Base-by-base conservation (phyloP, 371 early-diverging fungal species). In the Rhizopus arrhizus region DNA sequence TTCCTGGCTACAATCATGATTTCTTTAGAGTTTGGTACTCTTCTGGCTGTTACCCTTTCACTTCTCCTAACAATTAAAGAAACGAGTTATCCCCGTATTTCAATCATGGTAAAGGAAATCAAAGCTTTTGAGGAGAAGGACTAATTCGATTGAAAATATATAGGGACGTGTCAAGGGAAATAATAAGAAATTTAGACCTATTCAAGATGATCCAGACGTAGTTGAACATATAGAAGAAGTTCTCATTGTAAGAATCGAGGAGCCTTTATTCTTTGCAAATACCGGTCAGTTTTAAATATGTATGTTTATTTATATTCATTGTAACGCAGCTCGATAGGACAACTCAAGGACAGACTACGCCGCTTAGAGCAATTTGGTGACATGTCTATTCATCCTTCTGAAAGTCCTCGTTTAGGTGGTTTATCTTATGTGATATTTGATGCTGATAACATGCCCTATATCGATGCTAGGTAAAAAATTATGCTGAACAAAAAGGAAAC, bases 201-300 rank as follows among this genome's bases (percentile, higher is more conserved):
- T 87, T 66, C 78, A 82, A 56, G 84, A 89, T 43, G 79, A 84
- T 43, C 82, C 87, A 12, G 75, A 81, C n/a, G 77, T 79, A 42
- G 59, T 77, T n/a, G 90, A 91, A 64, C 89, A 88, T 41, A 77
- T 95, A 16, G 87, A 91, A 60, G 94, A 92, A 22, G 87, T 88
- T 13, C 68, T 96, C 32, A 84, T 97, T 59, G 87, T 97, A 51
- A 84, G 90, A 52, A 83, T 97, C 15, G 93, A 95, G 56, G 98
- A 97, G 61, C 86, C 90, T 2, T 73, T 97, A 33, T 95, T 90
- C 69, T 97, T 97, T 81, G 96, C 96, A 42, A 97, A 97, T 66
- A 89, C 92, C 34, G 95, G 78, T 75, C 70, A 51, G 16, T 48
- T 10, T 36, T 47, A 16, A 31, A 50, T 11, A 22, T 36, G 41